Percentiles rank a stretch among this genome's conserved stretches.
Evolutionary conservation across 2,329 filamentous ascomycete genomes (phyloP).

Genomic region (Colletotrichum abscissum): DNA sequence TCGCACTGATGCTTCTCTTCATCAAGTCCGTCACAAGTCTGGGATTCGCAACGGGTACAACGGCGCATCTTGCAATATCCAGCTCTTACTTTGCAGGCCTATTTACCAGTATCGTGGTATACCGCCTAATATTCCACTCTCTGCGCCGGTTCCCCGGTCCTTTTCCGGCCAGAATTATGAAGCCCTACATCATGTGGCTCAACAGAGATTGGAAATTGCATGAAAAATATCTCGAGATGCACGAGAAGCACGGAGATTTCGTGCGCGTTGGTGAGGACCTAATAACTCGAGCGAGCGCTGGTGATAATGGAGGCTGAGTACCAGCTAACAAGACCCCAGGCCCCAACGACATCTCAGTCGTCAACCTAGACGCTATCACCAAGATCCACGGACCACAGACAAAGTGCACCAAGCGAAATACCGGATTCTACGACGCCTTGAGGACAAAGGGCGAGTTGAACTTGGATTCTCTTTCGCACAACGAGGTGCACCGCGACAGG

Average conservation of each 20-base stretch:
- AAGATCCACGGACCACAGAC: slow-evolving; percentile 39
- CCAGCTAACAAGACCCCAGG: slow-evolving; percentile 10
- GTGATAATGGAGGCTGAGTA: not conserved
- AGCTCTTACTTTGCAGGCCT: slow-evolving; percentile 27
- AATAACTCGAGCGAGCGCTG: too few species aligned
- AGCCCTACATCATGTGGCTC: slow-evolving; percentile 31
- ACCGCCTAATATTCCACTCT: slow-evolving; percentile 38
- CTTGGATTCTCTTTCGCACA: slow-evolving; percentile 37
- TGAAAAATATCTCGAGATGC: slow-evolving; percentile 3
- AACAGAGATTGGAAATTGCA: slow-evolving; percentile 27
- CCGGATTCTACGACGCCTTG: slow-evolving; percentile 37
- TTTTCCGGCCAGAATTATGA: slow-evolving; percentile 28
- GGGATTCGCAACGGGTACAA: not conserved
- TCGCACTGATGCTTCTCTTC: slow-evolving; percentile 4
- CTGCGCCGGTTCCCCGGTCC: slow-evolving; percentile 37
- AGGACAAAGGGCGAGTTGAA: slow-evolving; percentile 37
- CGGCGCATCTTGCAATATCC: not conserved
- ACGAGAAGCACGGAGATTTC: slow-evolving; percentile 33
- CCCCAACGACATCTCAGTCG: slow-evolving; percentile 38
- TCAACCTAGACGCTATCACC: slow-evolving; percentile 34
- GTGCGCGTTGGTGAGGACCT: slow-evolving; percentile 35
- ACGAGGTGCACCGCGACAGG: slow-evolving; percentile 39
- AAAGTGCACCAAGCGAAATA: slow-evolving; percentile 37
- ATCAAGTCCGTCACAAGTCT: not conserved
- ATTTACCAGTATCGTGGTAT: slow-evolving; percentile 42